Base-by-base conservation (phyloP, 2,329 filamentous ascomycete genomes). In the Juglanconis sp. region DNA sequence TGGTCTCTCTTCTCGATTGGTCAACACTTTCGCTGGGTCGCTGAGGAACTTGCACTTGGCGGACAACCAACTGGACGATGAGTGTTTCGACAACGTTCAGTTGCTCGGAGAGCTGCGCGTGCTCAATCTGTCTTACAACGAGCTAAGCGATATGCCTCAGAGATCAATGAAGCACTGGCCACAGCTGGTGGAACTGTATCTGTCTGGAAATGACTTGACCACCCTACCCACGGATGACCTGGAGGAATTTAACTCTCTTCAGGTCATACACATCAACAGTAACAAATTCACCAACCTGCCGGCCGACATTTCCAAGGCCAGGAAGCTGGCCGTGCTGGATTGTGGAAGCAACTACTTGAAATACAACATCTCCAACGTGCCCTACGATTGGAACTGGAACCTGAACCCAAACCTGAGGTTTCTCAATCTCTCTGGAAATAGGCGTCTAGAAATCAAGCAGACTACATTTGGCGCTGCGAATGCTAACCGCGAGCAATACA, bases 311-410 rank as follows among this genome's bases (percentile, higher is more conserved):
- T 96, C 92, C 63, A 92, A 96, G 73, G 92, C 96, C 49, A 91
- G 92, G 75, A 95, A 95, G 73, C 83, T 99, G 32, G 88, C 92
- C 5, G 89, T 97, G 53, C 81, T 99, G 54, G 95, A 99, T 74
- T 96, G 96, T 64, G 94, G 93, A 63, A 97, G 91, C 80, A 99
- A 99, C 71, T 87, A 86, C 30, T 80, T 99, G 60, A 99, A 98
- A 74, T 99, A 99, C 82, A 99, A 99, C 72, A 96, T 99, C 52
- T 95, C 92, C 35, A 99, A 99, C 70, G 96, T 96, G 81, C 95
- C 94, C 0, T 99, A 99, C 71, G 95, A 99, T 72, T 99, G 95
- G 95, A 99, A 99, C 69, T 99, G 95, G 95, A 98, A 98, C 70
- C 91, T 95, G 81, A 99, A 99, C 69, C 91, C 90, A 53, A 96